Conservation (phyloP, 1,284 basidiomycete species). For the Puccinia horiana region DNA sequence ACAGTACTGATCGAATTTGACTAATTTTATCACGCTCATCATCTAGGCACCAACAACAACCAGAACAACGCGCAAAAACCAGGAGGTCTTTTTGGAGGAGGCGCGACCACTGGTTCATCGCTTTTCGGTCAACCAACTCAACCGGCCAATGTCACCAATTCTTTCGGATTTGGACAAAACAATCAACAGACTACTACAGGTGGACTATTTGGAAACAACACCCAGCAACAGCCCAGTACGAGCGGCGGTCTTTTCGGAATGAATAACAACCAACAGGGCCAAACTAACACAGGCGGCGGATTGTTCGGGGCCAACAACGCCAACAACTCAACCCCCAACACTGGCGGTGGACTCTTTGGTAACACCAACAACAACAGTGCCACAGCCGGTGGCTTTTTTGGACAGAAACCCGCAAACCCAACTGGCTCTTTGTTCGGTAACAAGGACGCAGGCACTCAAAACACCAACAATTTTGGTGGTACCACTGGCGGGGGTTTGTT, state of each 20-base stretch:
- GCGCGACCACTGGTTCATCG: constrained; percentile 19
- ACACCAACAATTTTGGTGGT: constrained; percentile 56
- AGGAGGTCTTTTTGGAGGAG: constrained; percentile 43
- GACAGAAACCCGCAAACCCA: constrained; percentile 55
- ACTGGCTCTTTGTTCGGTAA: constrained; percentile 50
- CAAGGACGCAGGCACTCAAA: constrained; percentile 23
- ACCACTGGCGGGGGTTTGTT: constrained; percentile 55
- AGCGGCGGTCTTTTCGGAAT: constrained; percentile 54
- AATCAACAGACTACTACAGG: constrained; percentile 42
- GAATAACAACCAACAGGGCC: constrained; percentile 50
- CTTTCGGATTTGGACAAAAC: constrained; percentile 43
- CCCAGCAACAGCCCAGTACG: constrained; percentile 48
- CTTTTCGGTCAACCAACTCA: constrained; percentile 43
- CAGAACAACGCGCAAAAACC: constrained; percentile 48
- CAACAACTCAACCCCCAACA: constrained; percentile 53
- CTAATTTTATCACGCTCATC: not conserved
- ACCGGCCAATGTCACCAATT: constrained; percentile 7
- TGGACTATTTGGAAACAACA: constrained; percentile 44
- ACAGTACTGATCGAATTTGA: not conserved
- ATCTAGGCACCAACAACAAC: constrained; percentile 37
- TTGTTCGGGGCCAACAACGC: constrained; percentile 50
- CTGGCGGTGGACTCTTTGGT: constrained; percentile 52
- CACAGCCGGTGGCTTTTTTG: constrained; percentile 62
- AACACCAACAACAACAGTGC: constrained; percentile 56
- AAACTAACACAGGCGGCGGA: constrained; percentile 53